Conservation (phyloP, 495 filamentous ascomycete genomes). For the Aspergillus steynii region DNA sequence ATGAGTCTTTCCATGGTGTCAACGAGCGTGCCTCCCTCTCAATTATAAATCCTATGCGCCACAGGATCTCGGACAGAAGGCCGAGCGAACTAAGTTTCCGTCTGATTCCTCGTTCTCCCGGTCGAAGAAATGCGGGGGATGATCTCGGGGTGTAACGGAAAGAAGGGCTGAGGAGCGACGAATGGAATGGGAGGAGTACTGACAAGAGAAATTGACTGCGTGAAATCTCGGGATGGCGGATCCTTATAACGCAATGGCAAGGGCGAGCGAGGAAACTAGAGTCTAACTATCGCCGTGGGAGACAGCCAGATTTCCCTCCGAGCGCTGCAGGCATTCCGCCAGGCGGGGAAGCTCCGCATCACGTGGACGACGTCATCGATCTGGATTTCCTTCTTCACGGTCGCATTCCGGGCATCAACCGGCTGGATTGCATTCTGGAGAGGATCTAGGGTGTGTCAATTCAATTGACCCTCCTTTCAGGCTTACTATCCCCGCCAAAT, state of each 20-base stretch:
- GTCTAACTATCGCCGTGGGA: not conserved
- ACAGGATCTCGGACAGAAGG: not conserved
- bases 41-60: not conserved
- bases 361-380: conserved; percentile 18
- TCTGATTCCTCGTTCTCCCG: not conserved
- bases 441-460: no score
- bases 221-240: not conserved
- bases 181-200: not conserved
- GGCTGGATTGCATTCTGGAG: not conserved
- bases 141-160: conserved; percentile 3
- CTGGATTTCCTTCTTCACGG: no score
- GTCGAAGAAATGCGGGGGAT: not conserved
- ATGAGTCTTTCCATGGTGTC: conserved; percentile 42
- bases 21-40: not conserved
- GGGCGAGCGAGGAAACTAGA: not conserved
- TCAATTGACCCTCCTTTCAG: no score
- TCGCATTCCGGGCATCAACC: not conserved
- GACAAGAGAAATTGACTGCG: conserved; percentile 3
- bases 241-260: not conserved
- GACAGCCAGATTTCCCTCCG: not conserved
- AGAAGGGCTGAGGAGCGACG: not conserved
- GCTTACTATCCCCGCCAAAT: no score
- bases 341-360: conserved; percentile 14
- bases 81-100: not conserved
- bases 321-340: not conserved